Evolutionary conservation across 495 filamentous ascomycete genomes (phyloP), one percentile per base, ranked within the genome.

Genomic region (Umbilicaria muhlenbergii): DNA sequence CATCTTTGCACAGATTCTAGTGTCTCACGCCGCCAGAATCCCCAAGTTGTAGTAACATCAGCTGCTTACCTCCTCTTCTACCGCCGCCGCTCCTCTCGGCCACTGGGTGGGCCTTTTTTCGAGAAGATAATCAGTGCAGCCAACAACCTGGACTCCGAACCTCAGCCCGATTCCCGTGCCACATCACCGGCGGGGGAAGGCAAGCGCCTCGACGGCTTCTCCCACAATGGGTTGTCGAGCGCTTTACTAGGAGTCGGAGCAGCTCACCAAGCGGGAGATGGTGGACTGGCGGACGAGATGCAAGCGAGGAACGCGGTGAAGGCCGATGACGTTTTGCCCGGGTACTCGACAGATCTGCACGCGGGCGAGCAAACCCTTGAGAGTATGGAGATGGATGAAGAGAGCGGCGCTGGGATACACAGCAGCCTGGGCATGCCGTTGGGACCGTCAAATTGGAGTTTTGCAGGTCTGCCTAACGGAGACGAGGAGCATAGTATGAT

Each of bases 21-120:
- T 12, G 83, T 86, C 16, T 67, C 41, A 62, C 67, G 47, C 54
- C 62, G 5, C 64, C 65, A 10, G 62, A 78, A 50, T 51, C 66
- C 76, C 0, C 51, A 68, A 36, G 60, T 55, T 33, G 70, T 83
- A 7, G 71, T 83, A 32, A 78, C 77, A 2, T 50, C 74, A 5
- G 74, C 79, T 17, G 92, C 91, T 0, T 98, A 98, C 58, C 77
- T 98, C 8, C 67, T 98, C 32, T 98, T 98, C 70, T 98, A 96
- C 63, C 82, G 91, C 24, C 86, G 92, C 42, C 81, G 83, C 45
- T 83, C 85, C 10, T 63, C 70, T 5, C 63, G 54, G 18, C 78
- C 84, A 28, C 71, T 98, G 32, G 91, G 91, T 36, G 86, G 86
- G 14, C 70, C 74, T 5, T 70, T 70, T 44, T 78, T 86, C 35